phyloP scores from a whole-genome alignment of 306 rosid genomes.

The Malus asiatica region DNA sequence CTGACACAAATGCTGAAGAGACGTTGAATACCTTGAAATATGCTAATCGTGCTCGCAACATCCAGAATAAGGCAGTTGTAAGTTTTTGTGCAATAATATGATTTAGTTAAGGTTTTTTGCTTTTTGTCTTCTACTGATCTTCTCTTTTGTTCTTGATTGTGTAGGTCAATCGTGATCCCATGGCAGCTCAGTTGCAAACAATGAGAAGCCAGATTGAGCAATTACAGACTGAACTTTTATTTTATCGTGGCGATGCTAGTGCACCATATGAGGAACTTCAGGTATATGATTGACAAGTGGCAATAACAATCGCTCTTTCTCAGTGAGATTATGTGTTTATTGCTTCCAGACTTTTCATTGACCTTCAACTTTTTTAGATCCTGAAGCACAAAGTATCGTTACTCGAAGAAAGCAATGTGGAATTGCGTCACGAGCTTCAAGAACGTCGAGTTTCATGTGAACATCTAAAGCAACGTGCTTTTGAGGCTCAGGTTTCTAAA shows the following conservation, averaged over 20 bases:
- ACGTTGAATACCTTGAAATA: conserved; percentile 94
- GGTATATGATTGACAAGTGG: conserved; percentile 28
- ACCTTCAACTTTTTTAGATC: conserved; percentile 40
- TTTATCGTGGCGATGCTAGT: conserved; percentile 62
- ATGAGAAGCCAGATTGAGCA: conserved; percentile 92
- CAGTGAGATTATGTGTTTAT: not conserved
- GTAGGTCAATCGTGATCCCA: conserved; percentile 88
- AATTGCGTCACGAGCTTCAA: conserved; percentile 62
- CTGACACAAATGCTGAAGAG: conserved; percentile 96
- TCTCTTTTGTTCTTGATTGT: conserved; percentile 6
- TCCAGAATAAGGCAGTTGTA: conserved; percentile 93
- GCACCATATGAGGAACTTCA: conserved; percentile 81
- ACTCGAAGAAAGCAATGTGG: conserved; percentile 82
- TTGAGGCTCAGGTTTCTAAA: conserved; percentile 43
- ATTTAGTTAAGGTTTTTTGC: conserved; percentile 8
- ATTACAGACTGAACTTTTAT: conserved; percentile 74
- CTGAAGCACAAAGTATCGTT: conserved; percentile 80
- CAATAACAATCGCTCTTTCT: conserved; percentile 5
- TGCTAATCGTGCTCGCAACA: conserved; percentile 97
- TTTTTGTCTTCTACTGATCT: conserved; percentile 2
- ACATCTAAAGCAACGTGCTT: conserved; percentile 39
- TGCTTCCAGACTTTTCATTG: conserved; percentile 9
- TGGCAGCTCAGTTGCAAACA: conserved; percentile 67
- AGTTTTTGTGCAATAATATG: conserved; percentile 22
- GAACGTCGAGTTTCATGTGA: conserved; percentile 32